Evolutionary conservation across 768 basidiomycete genomes (phyloP).

Genomic region (Chlorophyllum brunneum): DNA sequence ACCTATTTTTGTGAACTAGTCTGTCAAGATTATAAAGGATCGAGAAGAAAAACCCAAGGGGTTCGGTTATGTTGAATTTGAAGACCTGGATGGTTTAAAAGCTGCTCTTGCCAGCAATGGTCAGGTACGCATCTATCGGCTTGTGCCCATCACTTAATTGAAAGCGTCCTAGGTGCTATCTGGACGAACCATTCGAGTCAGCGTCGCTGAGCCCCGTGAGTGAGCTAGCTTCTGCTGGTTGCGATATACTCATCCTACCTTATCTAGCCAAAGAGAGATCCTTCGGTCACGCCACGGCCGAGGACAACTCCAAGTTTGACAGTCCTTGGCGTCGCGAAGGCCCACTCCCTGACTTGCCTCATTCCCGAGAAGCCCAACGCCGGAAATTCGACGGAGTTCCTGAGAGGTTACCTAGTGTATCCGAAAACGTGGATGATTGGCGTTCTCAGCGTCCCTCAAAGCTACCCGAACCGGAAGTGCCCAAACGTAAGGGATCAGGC

Average conservation of each 20-base stretch:
- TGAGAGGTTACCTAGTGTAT: slow-evolving; percentile 41
- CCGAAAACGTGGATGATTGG: slow-evolving; percentile 69
- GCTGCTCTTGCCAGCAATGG: slow-evolving; percentile 74
- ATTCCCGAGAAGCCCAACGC: slow-evolving; percentile 60
- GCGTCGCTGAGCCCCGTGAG: slow-evolving; percentile 95
- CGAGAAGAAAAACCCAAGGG: slow-evolving; percentile 95
- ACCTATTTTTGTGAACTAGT: slow-evolving; percentile 52
- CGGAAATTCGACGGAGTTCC: slow-evolving; percentile 62
- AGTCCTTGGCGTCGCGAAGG: slow-evolving; percentile 85
- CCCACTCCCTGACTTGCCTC: slow-evolving; percentile 68
- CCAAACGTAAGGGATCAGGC: slow-evolving; percentile 56
- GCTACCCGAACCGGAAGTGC: slow-evolving; percentile 43
- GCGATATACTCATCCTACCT: slow-evolving; percentile 7
- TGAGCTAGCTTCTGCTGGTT: slow-evolving; percentile 18
- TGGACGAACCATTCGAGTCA: slow-evolving; percentile 81
- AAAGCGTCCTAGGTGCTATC: slow-evolving; percentile 50
- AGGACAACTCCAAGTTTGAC: slow-evolving; percentile 81
- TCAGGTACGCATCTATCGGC: slow-evolving; percentile 42
- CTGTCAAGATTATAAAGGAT: slow-evolving; percentile 90
- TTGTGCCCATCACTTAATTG: slow-evolving; percentile 1
- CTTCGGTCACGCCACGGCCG: slow-evolving; percentile 31
- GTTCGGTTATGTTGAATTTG: slow-evolving; percentile 96
- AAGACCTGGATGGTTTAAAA: slow-evolving; percentile 81
- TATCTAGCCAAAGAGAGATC: slow-evolving; percentile 70
- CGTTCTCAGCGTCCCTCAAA: slow-evolving; percentile 52